Conservation (phyloP, 2,329 filamentous ascomycete species). For the Talaromyces sp. region DNA sequence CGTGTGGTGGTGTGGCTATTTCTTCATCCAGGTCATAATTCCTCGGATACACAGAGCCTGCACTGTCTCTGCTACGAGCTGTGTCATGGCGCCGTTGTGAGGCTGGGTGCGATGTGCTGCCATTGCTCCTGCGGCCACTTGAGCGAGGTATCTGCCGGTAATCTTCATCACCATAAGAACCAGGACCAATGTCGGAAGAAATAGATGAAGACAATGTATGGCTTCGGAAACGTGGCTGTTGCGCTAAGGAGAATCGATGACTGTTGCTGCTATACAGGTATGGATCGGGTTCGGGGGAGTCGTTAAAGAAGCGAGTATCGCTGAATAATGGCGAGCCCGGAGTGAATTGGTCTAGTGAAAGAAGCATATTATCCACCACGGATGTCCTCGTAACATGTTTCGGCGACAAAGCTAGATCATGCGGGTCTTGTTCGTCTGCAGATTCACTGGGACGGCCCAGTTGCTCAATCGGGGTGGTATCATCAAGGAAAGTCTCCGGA, state of each 20-base stretch:
- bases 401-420: slow-evolving; percentile 79
- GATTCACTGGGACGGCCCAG: slow-evolving; percentile 34
- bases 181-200: slow-evolving; percentile 55
- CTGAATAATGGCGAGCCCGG: slow-evolving; percentile 34
- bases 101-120: slow-evolving; percentile 68
- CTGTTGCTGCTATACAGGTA: slow-evolving; percentile 22
- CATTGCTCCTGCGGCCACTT: slow-evolving; percentile 69
- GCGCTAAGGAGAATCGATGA: slow-evolving; percentile 27
- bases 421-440: slow-evolving; percentile 47
- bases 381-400: slow-evolving; percentile 79
- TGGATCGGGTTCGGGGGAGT: slow-evolving; percentile 40
- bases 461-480: slow-evolving; percentile 31
- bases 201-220: slow-evolving; percentile 60
- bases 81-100: slow-evolving; percentile 62
- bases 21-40: slow-evolving; percentile 29
- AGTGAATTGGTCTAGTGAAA: slow-evolving; percentile 83
- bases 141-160: slow-evolving; percentile 42
- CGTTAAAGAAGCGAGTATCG: slow-evolving; percentile 39
- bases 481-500: slow-evolving; percentile 42
- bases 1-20: slow-evolving; percentile 20
- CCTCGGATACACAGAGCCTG: slow-evolving; percentile 6
- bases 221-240: slow-evolving; percentile 48
- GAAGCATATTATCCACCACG: slow-evolving; percentile 90
- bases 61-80: slow-evolving; percentile 47
- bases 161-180: slow-evolving; percentile 33